phyloP scores from a whole-genome alignment of 2,329 filamentous ascomycete genomes.

The Neoascochyta sp. region DNA sequence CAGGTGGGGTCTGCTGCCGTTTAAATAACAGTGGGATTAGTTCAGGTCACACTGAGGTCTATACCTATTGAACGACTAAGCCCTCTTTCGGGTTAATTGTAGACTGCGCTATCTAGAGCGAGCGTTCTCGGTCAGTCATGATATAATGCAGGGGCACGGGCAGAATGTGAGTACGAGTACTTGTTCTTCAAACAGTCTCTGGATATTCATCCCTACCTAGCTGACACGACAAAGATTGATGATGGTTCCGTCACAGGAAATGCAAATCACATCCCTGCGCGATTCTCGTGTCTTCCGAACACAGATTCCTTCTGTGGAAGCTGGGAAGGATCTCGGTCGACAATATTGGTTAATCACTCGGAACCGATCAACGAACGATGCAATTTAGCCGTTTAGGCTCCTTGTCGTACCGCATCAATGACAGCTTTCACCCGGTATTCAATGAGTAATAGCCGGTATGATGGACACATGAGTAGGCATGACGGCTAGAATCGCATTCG shows the following conservation, averaged over 20 bases:
- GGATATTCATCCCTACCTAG: neutral
- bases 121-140: slow-evolving; percentile 12
- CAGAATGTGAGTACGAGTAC: no score
- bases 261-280: no score
- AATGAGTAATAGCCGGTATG: no score
- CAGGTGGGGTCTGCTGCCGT: neutral
- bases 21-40: slow-evolving; percentile 6
- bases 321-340: neutral
- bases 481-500: no score
- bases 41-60: slow-evolving; percentile 21
- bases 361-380: slow-evolving; percentile 1
- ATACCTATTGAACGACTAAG: slow-evolving; percentile 10
- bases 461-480: no score
- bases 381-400: slow-evolving; percentile 35
- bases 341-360: neutral
- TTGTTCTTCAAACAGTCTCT: neutral
- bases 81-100: slow-evolving; percentile 11
- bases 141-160: no score
- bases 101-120: slow-evolving; percentile 22
- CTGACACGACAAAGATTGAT: no score
- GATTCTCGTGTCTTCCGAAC: neutral
- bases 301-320: neutral
- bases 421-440: no score
- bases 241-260: no score
- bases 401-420: no score